A percentile compares a stretch with the other conserved stretches of the same genome.
phyloP scores from a whole-genome alignment of 257 asterid species.

The Capsicum baccatum region DNA sequence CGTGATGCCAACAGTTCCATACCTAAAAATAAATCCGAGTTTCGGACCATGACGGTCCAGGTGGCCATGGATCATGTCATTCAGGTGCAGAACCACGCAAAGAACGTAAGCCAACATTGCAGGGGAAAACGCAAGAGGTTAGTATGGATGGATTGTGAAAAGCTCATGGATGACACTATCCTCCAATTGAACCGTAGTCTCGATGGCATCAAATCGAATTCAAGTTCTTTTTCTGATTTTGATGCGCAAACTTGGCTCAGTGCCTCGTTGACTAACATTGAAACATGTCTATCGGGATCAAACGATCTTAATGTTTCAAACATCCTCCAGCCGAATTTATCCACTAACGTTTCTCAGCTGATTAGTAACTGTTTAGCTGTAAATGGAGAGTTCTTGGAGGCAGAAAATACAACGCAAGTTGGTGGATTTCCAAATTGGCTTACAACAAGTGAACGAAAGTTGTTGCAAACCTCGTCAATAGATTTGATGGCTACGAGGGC shows the following conservation, averaged over 20 bases:
- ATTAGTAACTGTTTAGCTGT: conserved; percentile 69
- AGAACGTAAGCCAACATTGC: conserved; percentile 33
- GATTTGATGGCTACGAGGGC: conserved; percentile 41
- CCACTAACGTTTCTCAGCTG: conserved; percentile 52
- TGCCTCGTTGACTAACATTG: conserved; percentile 63
- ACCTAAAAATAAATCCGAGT: conserved; percentile 50
- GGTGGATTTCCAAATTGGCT: conserved; percentile 57
- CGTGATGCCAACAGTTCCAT: conserved; percentile 16
- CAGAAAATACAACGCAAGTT: conserved; percentile 19
- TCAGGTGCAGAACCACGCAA: conserved; percentile 39
- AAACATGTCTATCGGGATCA: conserved; percentile 62
- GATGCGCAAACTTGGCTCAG: conserved; percentile 92
- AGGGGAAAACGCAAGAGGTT: conserved; percentile 38
- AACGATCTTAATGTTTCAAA: conserved; percentile 47
- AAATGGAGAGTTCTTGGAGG: conserved; percentile 45
- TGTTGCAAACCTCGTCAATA: conserved; percentile 43
- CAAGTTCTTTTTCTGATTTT: conserved; percentile 29
- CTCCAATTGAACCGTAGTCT: conserved; percentile 55
- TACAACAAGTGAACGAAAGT: conserved; percentile 41
- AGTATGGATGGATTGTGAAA: conserved; percentile 52
- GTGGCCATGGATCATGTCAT: conserved; percentile 65
- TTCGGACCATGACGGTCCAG: conserved; percentile 51
- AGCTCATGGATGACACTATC: conserved; percentile 57
- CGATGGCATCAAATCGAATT: conserved; percentile 40
- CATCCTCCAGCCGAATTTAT: conserved; percentile 53